phyloP scores from a whole-genome alignment of 352 stramenopile species.

The Phytophthora foliorum region DNA sequence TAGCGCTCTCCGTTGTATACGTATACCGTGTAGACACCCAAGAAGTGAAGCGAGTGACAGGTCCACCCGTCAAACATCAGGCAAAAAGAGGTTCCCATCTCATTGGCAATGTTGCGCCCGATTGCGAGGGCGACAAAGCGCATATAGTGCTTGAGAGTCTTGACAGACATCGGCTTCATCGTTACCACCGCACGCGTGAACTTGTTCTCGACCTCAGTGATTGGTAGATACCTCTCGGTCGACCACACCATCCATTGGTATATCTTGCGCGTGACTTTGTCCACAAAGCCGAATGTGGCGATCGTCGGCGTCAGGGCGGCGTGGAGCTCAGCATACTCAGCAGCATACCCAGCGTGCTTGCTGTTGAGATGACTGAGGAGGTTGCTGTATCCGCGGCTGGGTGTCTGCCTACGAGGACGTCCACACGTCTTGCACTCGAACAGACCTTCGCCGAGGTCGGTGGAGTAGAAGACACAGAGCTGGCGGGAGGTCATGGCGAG shows the following conservation, averaged over 20 bases:
- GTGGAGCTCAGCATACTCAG: conserved; percentile 4
- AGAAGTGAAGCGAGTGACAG: conserved; percentile 2
- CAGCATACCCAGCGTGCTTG: conserved; percentile 10
- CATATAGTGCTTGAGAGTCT: conserved; percentile 5
- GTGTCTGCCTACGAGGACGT: conserved; percentile 2
- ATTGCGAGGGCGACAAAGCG: neutral
- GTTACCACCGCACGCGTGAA: conserved; percentile 2
- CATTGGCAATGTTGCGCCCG: neutral
- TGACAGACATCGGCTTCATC: conserved; percentile 6
- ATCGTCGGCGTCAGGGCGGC: neutral
- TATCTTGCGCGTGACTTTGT: conserved; percentile 9
- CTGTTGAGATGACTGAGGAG: conserved; percentile 7
- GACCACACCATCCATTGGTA: conserved; percentile 1
- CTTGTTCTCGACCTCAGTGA: conserved; percentile 13
- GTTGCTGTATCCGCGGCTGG: conserved; percentile 4
- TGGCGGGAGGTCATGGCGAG: conserved; percentile 14
- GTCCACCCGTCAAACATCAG: too few species aligned
- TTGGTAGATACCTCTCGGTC: conserved; percentile 3
- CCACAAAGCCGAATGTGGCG: conserved; percentile 10
- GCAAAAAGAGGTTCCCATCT: conserved; percentile 3
- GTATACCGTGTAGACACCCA: neutral
- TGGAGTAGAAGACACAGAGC: conserved; percentile 11
- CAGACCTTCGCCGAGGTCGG: neutral
- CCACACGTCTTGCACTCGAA: conserved; percentile 19
- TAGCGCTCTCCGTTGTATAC: neutral